Evolutionary conservation across 495 filamentous ascomycete species (phyloP), one percentile per base, ranked within the genome.

Genomic region (Pyronema domesticum): DNA sequence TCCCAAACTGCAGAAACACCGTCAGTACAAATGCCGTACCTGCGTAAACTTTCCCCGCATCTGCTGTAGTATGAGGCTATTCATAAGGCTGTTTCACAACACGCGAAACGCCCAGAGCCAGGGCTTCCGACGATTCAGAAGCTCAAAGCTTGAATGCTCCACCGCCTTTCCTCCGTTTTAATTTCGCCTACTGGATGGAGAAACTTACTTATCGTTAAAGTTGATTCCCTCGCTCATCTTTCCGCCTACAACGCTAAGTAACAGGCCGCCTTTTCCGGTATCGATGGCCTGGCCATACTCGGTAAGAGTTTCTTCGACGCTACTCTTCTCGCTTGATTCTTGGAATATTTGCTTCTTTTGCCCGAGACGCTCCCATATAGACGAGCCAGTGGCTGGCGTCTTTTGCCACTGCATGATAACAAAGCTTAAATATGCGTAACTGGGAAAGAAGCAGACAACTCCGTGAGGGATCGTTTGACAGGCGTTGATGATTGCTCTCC

Each of bases 191-290:
- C 17, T 2, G 45, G 45, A 36, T 34, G 30, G 13, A 10, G 37
- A 17, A n/a, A 53, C 50, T 53, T 58, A 64, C 62, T 60, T 74
- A 65, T 98, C 91, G 11, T 87, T 88, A 73, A 98, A 98, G 68
- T 98, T 98, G 71, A 98, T 96, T 53, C 91, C 91, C 69, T 98
- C 91, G 51, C 83, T 89, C 68, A 98, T 77, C 58, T 88, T 91
- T 34, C 91, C 91, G 39, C 91, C 89, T 3, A 98, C 81, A n/a
- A 98, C 86, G 37, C 84, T 84, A n/a, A 98, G 76, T 2, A 98
- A 74, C 8, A 95, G 72, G 0, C 82, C 88, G 6, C 91, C 91
- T 54, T 74, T 76, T 11, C 74, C 73, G 4, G 68, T 60, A 43
- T 82, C 72, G 57, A 95, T 82, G 11, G 80, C 78, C 43, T 76